These are phyloP conservation scores for Komagataella phaffii DNA, from an alignment of 805 yeast genomes.

Conservation along the genomic window DNA sequence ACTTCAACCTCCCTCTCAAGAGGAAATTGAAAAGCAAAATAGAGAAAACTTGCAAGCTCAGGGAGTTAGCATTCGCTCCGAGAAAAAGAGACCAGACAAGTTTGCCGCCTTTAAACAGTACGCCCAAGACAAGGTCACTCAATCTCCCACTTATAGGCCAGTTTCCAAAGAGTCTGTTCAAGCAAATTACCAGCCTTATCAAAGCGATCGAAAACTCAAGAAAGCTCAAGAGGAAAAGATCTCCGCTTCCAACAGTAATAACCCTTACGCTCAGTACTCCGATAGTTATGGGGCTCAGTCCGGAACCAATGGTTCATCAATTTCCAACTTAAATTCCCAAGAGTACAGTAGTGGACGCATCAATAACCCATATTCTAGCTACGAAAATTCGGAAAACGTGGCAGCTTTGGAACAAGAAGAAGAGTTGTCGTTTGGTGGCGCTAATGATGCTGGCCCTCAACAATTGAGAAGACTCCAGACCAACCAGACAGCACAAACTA, in stretches of 20 bases:
- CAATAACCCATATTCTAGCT: not conserved
- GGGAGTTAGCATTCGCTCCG: slow-evolving; percentile 27
- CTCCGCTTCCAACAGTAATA: not conserved
- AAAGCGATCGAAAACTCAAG: not conserved
- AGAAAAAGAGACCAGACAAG: slow-evolving; percentile 22
- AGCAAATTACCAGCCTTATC: not conserved
- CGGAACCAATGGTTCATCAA: not conserved
- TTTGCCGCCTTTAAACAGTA: slow-evolving; percentile 34
- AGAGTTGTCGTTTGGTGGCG: not conserved
- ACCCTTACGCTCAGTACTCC: not conserved
- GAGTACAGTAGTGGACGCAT: not conserved
- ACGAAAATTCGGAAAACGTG: not conserved
- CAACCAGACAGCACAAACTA: not conserved
- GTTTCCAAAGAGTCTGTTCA: slow-evolving; percentile 3
- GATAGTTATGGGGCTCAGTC: not conserved
- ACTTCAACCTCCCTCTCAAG: slow-evolving; percentile 24
- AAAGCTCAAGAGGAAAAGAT: not conserved
- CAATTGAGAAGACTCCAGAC: not conserved
- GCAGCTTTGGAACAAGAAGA: not conserved
- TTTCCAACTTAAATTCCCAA: not conserved
- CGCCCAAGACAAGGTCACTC: slow-evolving; percentile 24
- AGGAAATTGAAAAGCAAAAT: slow-evolving; percentile 26
- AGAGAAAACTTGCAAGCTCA: slow-evolving; percentile 25
- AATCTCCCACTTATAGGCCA: slow-evolving; percentile 11
- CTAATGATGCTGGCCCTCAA: not conserved